phyloP scores from a whole-genome alignment of 1,284 basidiomycete genomes.

The Fomitopsis schrenkii region DNA sequence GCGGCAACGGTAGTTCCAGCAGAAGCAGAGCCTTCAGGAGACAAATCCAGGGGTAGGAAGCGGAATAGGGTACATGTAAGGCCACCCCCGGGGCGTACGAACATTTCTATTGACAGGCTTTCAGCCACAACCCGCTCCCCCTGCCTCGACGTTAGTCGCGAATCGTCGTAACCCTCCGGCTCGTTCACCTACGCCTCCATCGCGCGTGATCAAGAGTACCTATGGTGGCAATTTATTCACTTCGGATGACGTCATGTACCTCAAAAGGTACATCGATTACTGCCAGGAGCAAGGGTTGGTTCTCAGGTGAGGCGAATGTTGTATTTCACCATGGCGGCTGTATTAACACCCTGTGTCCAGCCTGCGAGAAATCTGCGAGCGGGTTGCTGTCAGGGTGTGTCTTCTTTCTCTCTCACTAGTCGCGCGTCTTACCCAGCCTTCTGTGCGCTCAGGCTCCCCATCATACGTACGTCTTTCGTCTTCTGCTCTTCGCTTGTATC shows the following conservation, averaged over 20 bases:
- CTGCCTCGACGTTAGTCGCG: conserved; percentile 58
- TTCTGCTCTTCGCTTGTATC: conserved; percentile 1
- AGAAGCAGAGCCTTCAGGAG: conserved; percentile 9
- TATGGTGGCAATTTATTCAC: conserved; percentile 83
- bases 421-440: conserved; percentile 1
- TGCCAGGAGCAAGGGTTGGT: conserved; percentile 80
- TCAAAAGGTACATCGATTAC: conserved; percentile 82
- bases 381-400: conserved; percentile 71
- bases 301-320: conserved; percentile 47
- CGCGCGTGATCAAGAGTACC: conserved; percentile 77
- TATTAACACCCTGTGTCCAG: conserved; percentile 29
- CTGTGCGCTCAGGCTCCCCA: conserved; percentile 60
- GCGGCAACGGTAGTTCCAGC: conserved; percentile 1
- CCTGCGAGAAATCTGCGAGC: conserved; percentile 77
- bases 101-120: conserved; percentile 3
- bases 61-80: conserved; percentile 54
- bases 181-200: conserved; percentile 78
- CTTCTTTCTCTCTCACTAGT: background rate
- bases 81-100: conserved; percentile 1
- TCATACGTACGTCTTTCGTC: conserved; percentile 51
- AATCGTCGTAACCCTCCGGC: conserved; percentile 59
- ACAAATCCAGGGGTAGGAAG: conserved; percentile 54
- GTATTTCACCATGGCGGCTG: background rate
- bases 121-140: conserved; percentile 52
- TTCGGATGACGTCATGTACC: conserved; percentile 70